Percentiles rank a stretch among this genome's conserved stretches.
These are phyloP conservation scores for Penicillium sp. DNA, from an alignment of 2,329 filamentous ascomycete genomes.

Conservation along the genomic window DNA sequence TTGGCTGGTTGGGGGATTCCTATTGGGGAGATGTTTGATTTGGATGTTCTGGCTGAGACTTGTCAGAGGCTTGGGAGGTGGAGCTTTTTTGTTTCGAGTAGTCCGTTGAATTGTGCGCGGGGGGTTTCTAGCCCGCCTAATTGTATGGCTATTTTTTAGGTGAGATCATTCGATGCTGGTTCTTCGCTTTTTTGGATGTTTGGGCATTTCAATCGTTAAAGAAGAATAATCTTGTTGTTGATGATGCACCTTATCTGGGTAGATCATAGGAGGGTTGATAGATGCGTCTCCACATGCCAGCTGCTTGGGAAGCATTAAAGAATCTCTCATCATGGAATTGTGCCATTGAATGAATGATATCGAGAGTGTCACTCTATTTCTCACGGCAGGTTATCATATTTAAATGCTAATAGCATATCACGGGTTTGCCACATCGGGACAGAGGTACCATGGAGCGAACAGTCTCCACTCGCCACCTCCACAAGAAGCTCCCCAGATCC, in stretches of 20 bases:
- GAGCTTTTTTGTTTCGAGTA: slow-evolving; percentile 42
- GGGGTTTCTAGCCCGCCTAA: slow-evolving; percentile 47
- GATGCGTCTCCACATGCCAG: too few relatives aligned
- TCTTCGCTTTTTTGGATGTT: too few relatives aligned
- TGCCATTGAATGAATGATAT: too few relatives aligned
- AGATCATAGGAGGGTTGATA: too few relatives aligned
- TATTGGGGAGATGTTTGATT: slow-evolving; percentile 44
- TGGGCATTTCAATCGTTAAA: too few relatives aligned
- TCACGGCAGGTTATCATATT: too few relatives aligned
- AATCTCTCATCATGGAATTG: too few relatives aligned
- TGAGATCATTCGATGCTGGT: too few relatives aligned
- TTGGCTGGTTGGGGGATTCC: slow-evolving; percentile 41
- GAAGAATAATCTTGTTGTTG: too few relatives aligned
- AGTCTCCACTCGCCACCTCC: slow-evolving; percentile 11
- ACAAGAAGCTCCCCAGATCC: background rate
- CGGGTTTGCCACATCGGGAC: background rate
- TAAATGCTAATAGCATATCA: background rate
- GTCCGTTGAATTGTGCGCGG: slow-evolving; percentile 39
- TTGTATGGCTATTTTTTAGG: slow-evolving; percentile 45
- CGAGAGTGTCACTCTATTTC: too few relatives aligned
- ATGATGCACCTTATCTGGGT: too few relatives aligned
- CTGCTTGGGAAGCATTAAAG: too few relatives aligned
- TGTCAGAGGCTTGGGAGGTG: slow-evolving; percentile 36
- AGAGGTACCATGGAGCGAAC: slow-evolving; percentile 6
- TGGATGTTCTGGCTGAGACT: slow-evolving; percentile 36